Evolutionary conservation across 495 filamentous ascomycete species (phyloP), one percentile per base, ranked within the genome.

Genomic region (Evernia prunastri): DNA sequence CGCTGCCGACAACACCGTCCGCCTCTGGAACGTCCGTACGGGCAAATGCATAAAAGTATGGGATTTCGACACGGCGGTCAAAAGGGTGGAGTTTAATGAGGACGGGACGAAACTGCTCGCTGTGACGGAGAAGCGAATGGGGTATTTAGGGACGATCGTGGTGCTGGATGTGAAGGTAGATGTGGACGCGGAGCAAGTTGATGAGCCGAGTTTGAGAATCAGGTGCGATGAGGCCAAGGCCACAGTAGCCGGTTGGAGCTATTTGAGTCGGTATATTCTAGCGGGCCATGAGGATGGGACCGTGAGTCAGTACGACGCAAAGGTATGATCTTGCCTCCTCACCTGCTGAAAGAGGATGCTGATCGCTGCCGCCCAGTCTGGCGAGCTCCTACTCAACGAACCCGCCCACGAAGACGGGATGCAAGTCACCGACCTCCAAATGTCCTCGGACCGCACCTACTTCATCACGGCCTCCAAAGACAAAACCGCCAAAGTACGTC

Each of bases 401-500:
- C 84, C 86, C 67, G 87, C 84, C 64, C 93, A 96, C 81, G 91
- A 96, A 75, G 80, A 84, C 56, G 90, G 92, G 78, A 80, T 82
- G 75, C 85, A 82, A 74, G 89, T 98, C 69, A 96, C 89, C 66
- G 94, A 98, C 74, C 84, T 98, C 54, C 95, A 98, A 77, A 96
- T 93, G 89, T 86, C 91, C 47, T 79, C 83, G 35, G 94, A 98
- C 81, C 85, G 94, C 67, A 96, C 94, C 67, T 95, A 96, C 78
- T 97, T 97, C 78, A 92, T 98, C 78, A 97, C 95, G 57, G 86
- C 93, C 61, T 96, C 89, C 64, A 97, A 97, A 77, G 94, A 98
- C 82, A 97, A 97, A 82, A 89, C 89, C 59, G 90, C 94, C 63
- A 96, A 95, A 84, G 89, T 91, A 80, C 40, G 75, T 29, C 31